Conservation (phyloP, 2,329 filamentous ascomycete genomes). For the Knufia fluminis region DNA sequence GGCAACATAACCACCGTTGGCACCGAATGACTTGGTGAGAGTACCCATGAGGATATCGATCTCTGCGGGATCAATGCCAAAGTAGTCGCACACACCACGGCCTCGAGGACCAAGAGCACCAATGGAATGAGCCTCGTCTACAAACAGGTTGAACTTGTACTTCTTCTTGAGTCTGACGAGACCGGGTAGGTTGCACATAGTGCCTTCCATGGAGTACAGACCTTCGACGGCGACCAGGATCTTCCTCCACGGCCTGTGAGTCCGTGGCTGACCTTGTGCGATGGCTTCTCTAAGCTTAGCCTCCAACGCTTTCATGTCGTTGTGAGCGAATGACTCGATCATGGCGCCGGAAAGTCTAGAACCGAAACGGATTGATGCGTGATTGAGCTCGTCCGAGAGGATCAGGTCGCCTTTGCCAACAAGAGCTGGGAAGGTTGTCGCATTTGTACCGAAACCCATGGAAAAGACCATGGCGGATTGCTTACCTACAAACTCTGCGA, state of each 20-base stretch:
- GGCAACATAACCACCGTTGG: slow-evolving; percentile 92
- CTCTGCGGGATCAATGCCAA: slow-evolving; percentile 75
- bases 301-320: slow-evolving; percentile 85
- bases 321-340: slow-evolving; percentile 95
- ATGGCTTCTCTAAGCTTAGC: slow-evolving; percentile 80
- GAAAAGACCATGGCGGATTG: slow-evolving; percentile 93
- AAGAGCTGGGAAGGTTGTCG: slow-evolving; percentile 81
- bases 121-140: slow-evolving; percentile 94
- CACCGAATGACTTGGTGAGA: slow-evolving; percentile 94
- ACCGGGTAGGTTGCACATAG: slow-evolving; percentile 94
- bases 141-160: slow-evolving; percentile 94
- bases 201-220: slow-evolving; percentile 98
- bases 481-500: slow-evolving; percentile 90
- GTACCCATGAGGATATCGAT: slow-evolving; percentile 98
- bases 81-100: slow-evolving; percentile 94
- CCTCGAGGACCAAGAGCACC: slow-evolving; percentile 83
- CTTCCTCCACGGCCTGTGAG: slow-evolving; percentile 99
- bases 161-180: slow-evolving; percentile 78
- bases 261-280: slow-evolving; percentile 91
- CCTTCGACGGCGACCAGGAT: slow-evolving; percentile 94
- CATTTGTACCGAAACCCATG: slow-evolving; percentile 97
- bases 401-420: slow-evolving; percentile 89
- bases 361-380: slow-evolving; percentile 93
- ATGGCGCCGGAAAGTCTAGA: slow-evolving; percentile 89
- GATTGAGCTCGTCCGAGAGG: slow-evolving; percentile 94